These are phyloP conservation scores for Trichoderma sp. DNA, from an alignment of 2,329 filamentous ascomycete genomes.

Conservation along the genomic window DNA sequence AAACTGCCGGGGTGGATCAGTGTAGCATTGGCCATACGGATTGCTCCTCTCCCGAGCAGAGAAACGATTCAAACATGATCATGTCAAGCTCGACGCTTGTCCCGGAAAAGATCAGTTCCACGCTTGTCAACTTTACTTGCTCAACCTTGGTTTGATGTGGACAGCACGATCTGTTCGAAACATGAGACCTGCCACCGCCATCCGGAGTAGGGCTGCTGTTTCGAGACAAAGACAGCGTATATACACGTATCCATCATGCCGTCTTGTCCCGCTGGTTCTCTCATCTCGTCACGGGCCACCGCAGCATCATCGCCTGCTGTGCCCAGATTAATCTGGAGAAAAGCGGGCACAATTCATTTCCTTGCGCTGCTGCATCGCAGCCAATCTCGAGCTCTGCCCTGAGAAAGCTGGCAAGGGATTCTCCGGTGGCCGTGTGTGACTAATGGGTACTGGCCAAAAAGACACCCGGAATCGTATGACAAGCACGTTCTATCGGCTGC, in stretches of 20 bases:
- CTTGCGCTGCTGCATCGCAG: background rate
- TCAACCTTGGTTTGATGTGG: background rate
- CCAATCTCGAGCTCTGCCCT: background rate
- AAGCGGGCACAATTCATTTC: slow-evolving; percentile 10
- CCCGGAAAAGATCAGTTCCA: background rate
- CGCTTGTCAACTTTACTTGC: background rate
- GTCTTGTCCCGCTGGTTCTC: slow-evolving; percentile 7
- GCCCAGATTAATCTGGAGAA: background rate
- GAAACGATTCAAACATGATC: background rate
- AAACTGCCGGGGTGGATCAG: background rate
- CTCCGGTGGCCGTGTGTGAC: background rate
- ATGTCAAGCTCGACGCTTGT: background rate
- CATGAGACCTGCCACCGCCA: background rate
- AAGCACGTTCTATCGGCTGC: slow-evolving; percentile 12
- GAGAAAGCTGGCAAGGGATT: background rate
- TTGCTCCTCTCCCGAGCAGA: background rate
- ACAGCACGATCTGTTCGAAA: background rate
- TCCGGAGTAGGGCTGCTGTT: background rate
- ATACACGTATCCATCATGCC: background rate
- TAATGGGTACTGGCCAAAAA: background rate
- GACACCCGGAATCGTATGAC: slow-evolving; percentile 17
- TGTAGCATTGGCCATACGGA: background rate
- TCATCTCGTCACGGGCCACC: background rate
- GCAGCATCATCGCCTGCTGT: background rate
- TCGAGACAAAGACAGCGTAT: background rate